phyloP scores from a whole-genome alignment of 2,329 filamentous ascomycete species.

The Scedosporium minutisporum region DNA sequence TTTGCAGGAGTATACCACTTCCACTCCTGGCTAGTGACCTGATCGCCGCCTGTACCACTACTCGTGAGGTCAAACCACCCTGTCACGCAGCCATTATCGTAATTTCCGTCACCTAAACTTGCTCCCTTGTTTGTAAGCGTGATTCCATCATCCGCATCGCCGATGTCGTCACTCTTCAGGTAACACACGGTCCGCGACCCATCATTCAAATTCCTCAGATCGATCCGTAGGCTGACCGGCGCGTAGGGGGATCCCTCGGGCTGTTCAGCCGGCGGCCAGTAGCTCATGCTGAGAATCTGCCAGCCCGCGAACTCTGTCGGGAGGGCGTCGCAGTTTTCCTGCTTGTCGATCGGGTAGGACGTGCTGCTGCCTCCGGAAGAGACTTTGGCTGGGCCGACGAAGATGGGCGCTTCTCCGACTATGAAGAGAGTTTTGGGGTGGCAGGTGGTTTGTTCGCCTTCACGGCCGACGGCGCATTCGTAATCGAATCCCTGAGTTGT shows the following conservation, averaged over 20 bases:
- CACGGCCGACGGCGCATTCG: neutral
- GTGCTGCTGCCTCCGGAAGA: neutral
- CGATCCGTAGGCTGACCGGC: neutral
- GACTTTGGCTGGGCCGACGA: neutral
- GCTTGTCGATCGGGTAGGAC: neutral
- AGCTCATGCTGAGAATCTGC: constrained; percentile 1
- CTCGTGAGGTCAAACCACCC: neutral
- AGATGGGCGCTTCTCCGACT: neutral
- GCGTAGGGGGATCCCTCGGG: neutral
- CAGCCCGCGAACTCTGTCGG: neutral
- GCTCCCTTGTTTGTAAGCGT: neutral
- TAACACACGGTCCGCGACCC: neutral
- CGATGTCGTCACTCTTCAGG: neutral
- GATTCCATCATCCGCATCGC: neutral
- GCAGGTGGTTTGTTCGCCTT: neutral
- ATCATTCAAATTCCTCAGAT: neutral
- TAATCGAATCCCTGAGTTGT: neutral
- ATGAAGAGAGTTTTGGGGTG: neutral
- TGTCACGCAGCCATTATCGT: neutral
- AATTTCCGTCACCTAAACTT: neutral
- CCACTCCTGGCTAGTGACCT: neutral
- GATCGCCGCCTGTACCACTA: neutral
- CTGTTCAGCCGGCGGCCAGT: neutral
- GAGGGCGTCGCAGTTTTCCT: neutral
- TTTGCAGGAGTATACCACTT: neutral